Evolutionary conservation across 2,329 filamentous ascomycete species (phyloP), one percentile per base, ranked within the genome.

Genomic region (Talaromyces funiculosus): DNA sequence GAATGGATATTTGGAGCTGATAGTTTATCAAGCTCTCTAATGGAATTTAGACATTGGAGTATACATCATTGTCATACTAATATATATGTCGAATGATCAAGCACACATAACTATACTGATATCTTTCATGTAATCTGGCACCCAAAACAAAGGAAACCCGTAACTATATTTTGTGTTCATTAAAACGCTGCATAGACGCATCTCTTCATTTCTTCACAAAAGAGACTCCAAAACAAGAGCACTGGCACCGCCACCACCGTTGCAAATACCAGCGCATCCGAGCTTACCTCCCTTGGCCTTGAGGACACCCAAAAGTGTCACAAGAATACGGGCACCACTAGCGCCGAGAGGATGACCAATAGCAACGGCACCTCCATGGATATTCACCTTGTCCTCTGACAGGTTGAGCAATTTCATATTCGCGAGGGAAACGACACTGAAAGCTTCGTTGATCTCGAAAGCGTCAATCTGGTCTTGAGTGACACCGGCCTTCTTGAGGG

Each of bases 371-470:
- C 94, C 94, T 72, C 94, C 94, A 72, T 92, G 93, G 60, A 97
- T 81, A 80, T 99, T 99, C 73, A 99, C 92, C 79, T 92, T 95
- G 62, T 92, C 90, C 66, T 90, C 84, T 65, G 82, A 81, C 61
- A 99, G 80, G 64, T 82, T 83, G 42, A 99, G 86, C 59, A 97
- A 77, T 85, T 99, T 96, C 80, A 96, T 86, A 82, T 99, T 99
- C 67, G 94, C 92, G 57, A 99, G 84, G 40, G 94, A 91, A 65
- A 99, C 94, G 54, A 96, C 94, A 64, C 90, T 94, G 82, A 99
- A 99, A 43, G 94, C 94, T 82, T 99, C 94, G 82, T 99, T 99
- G 83, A 99, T 97, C 83, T 99, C 94, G 77, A 94, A 99, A 68
- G 86, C 94, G 71, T 97, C 93, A 61, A 99, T 83, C 62, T 90